Conservation (phyloP, 2,329 filamentous ascomycete genomes). For the Bipolaris cookei region DNA sequence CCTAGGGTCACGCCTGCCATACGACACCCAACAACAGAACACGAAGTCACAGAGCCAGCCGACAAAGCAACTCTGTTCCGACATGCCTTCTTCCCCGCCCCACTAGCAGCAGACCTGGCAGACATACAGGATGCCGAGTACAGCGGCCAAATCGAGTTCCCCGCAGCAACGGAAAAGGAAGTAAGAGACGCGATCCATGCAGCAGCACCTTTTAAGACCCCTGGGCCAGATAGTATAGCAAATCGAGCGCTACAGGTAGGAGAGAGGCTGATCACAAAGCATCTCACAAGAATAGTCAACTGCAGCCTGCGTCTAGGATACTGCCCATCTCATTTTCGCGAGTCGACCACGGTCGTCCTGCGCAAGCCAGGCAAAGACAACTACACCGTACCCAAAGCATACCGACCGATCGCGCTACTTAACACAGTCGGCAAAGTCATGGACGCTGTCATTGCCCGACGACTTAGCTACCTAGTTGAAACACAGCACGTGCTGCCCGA, state of each 20-base stretch:
- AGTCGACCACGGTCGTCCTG: conserved; percentile 32
- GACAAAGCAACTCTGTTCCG: conserved; percentile 21
- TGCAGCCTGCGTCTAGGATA: conserved; percentile 22
- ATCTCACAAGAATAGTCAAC: conserved; percentile 23
- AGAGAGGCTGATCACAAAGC: conserved; percentile 1
- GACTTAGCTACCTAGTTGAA: conserved; percentile 23
- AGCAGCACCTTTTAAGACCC: conserved; percentile 29
- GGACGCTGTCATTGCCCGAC: conserved; percentile 31
- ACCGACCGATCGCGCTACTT: conserved; percentile 35
- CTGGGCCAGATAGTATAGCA: conserved; percentile 27
- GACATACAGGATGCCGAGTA: conserved; percentile 26
- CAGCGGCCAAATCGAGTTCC: conserved; percentile 24
- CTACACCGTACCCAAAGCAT: conserved; percentile 35
- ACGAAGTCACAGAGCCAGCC: conserved; percentile 12
- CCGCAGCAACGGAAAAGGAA: conserved; percentile 24
- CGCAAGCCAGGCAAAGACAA: conserved; percentile 36
- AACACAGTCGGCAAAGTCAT: conserved; percentile 41
- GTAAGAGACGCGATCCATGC: conserved; percentile 26
- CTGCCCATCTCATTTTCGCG: conserved; percentile 15
- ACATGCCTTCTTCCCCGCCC: conserved; percentile 28
- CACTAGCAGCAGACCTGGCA: conserved; percentile 19
- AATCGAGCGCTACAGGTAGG: conserved; percentile 20
- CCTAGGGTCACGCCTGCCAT: conserved; percentile 14
- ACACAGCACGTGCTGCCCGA: conserved; percentile 28
- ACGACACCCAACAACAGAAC: conserved; percentile 16